Evolutionary conservation across 495 filamentous ascomycete species (phyloP), one percentile per base, ranked within the genome.

Genomic region (Viridothelium virens): DNA sequence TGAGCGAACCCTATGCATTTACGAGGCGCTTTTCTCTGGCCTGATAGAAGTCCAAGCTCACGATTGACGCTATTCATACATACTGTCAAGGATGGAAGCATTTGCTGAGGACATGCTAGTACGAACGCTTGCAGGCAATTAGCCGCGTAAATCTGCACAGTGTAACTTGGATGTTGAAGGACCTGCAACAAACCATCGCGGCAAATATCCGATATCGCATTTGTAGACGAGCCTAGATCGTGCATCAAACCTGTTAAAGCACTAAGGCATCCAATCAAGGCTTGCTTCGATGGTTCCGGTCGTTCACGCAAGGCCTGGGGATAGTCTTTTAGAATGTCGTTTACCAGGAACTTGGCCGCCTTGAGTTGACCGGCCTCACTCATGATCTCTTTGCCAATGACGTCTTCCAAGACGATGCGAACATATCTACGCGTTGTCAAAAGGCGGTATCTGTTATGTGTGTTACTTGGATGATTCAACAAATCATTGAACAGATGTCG

Each of bases 61-160:
- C 95, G 83, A 68, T 85, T 89, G 67, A 97, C 82, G 74, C 90
- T 96, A 76, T 97, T 97, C 89, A 97, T 91, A 75, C 91, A 96
- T 39, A 97, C 89, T 3, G 92, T 96, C 33, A 96, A 85, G 69
- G 92, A 96, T 3, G 91, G 90, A 25, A 97, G 78, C 34, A 99
- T 84, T 72, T 97, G 92, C 71, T 94, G 87, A 6, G 94, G 94
- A 70, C 91, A 96, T 3, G 91, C 91, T 63, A 96, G 79, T 5
- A 96, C 88, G 71, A 97, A 96, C 7, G 82, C 85, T 62, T 92
- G 91, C 63, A 97, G 77, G 70, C 91, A 95, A 70, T 87, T 84
- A 38, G 94, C 89, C 1, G 90, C 87, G 70, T 93, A 87, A 1
- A 97, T 84, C 74, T 97, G 94, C 6, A 99, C 92, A 7, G 91